Evolutionary conservation across 257 asterid species (phyloP), one percentile per base, ranked within the genome.

Genomic region (Solanum sitiens): DNA sequence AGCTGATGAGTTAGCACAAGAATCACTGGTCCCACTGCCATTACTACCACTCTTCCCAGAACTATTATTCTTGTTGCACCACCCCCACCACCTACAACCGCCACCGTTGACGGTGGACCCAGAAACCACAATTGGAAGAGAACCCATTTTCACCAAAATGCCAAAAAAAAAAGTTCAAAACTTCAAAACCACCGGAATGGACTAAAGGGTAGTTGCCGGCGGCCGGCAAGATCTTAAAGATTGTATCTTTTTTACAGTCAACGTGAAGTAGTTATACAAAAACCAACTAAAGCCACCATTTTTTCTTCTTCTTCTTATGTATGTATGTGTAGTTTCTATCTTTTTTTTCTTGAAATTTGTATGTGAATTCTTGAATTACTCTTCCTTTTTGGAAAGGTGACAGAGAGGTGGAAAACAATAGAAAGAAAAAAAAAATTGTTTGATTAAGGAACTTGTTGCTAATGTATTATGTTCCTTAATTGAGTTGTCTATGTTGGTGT

Each of bases 1-100:
- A 76, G 95, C 79, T 35, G 93, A 90, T 15, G 91, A 88, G 21
- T 79, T 25, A 6, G 70, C 89, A 42, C 93, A 88, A 10, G 89
- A 71, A 37, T 89, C 89, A 23, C 83, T 61, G 65, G 39, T 83
- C 3, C 72, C 65, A 37, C 86, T 63, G 32, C 18, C 85, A 83
- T 13, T 25, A 37, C 75, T 47, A 8, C 37, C 16, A 68, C 21
- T 68, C 21, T 68, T 27, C 4, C 44, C 67, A 61, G 59, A 82
- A 39, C 70, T 85, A 73, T 33, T 85, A 30, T 13, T 82, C 47
- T 65, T 40, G 71, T 73, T 70, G 11, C 87, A 83, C 11, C 90
- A 84, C 86, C 86, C 63, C 91, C 89, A 75, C 87, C 87, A 80
- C 15, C 72, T 70, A 30, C 79, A 75, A 30, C 59, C 86, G 33